Conservation (phyloP, 305 asterid species). For the Solanum chacoense region DNA sequence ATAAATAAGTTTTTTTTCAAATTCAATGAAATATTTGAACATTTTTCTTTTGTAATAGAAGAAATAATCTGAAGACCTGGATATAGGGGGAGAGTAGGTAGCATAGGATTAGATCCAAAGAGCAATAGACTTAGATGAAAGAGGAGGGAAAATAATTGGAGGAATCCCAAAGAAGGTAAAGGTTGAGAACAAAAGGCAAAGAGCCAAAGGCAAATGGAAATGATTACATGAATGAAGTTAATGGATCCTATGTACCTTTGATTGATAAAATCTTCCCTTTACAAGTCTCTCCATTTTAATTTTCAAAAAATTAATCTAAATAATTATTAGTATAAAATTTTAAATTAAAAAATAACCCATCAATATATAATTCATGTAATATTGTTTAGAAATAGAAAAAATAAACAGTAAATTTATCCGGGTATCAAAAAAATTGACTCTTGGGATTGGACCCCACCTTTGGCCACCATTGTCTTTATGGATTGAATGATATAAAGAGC, state of each 20-base stretch:
- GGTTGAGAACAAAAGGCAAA: slow-evolving; percentile 28
- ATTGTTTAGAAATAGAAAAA: background rate
- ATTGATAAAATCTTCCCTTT: slow-evolving; percentile 19
- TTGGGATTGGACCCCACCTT: slow-evolving; percentile 48
- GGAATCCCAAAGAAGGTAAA: background rate
- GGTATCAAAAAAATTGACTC: slow-evolving; percentile 14
- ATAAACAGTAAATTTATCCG: too few species aligned
- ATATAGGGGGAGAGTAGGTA: background rate
- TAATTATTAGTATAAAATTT: background rate
- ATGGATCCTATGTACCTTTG: background rate
- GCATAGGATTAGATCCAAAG: background rate
- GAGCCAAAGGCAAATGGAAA: slow-evolving; percentile 31
- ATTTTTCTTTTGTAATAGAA: background rate
- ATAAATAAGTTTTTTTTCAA: background rate
- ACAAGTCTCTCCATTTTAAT: background rate
- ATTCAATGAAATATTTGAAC: too few species aligned
- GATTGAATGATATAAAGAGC: slow-evolving; percentile 88
- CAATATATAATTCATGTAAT: background rate
- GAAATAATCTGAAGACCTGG: background rate
- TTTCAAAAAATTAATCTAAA: background rate
- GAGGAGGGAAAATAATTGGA: background rate
- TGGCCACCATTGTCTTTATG: slow-evolving; percentile 81
- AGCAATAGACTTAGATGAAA: background rate
- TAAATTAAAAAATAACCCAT: background rate
- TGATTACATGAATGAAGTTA: slow-evolving; percentile 25